Conservation (phyloP, 2,329 filamentous ascomycete species). For the Westerdykella ornata region DNA sequence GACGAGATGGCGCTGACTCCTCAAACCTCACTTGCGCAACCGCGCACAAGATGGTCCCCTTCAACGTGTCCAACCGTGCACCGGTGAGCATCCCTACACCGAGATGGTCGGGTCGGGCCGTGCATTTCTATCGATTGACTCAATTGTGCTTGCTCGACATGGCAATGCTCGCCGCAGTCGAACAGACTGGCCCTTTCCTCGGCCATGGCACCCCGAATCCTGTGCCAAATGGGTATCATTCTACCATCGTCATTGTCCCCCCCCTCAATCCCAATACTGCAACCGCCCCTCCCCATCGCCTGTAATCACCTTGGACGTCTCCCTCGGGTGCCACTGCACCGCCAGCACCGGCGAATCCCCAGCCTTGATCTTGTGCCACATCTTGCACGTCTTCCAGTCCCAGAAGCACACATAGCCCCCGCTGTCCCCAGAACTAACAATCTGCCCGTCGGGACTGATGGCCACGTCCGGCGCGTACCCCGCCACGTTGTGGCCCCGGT, state of each 20-base stretch:
- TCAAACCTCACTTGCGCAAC: neutral
- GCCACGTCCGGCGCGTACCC: conserved; percentile 87
- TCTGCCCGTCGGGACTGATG: conserved; percentile 85
- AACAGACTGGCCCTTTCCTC: neutral
- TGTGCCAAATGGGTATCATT: conserved; percentile 18
- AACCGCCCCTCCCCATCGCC: conserved; percentile 85
- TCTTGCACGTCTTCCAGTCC: conserved; percentile 99
- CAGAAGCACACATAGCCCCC: conserved; percentile 91
- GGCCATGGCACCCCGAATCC: neutral
- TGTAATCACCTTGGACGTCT: conserved; percentile 87
- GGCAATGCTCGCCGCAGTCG: neutral
- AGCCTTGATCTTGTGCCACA: conserved; percentile 93
- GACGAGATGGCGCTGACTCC: too few species aligned
- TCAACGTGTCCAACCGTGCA: neutral
- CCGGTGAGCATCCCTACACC: neutral
- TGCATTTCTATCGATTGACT: too few species aligned
- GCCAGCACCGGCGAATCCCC: conserved; percentile 77
- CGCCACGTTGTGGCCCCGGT: conserved; percentile 91
- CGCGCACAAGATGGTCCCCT: neutral
- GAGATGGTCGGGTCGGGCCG: too few species aligned
- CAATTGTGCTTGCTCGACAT: neutral
- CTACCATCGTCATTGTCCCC: conserved; percentile 3
- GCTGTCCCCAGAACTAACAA: conserved; percentile 78
- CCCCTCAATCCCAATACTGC: conserved; percentile 76
- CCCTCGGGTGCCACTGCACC: conserved; percentile 93